These are phyloP conservation scores for Blastobotrys persicus DNA, from an alignment of 1,139 yeast species.

Conservation along the genomic window DNA sequence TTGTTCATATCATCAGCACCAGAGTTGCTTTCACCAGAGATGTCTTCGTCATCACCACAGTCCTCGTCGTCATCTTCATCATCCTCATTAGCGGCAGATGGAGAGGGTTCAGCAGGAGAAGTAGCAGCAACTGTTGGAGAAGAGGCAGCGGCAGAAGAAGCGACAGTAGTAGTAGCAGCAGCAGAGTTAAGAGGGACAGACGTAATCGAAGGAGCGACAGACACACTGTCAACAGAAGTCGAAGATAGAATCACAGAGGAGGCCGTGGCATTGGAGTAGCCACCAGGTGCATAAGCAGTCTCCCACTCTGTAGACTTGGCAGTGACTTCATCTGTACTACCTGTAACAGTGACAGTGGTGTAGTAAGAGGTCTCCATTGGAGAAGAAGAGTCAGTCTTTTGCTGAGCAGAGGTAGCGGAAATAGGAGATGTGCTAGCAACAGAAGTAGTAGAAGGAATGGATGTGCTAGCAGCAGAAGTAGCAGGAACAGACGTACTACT, in stretches of 20 bases:
- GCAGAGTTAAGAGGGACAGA: slow-evolving; percentile 2
- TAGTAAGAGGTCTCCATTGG: slow-evolving; percentile 15
- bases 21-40: not conserved
- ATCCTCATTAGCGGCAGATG: slow-evolving; percentile 1
- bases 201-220: slow-evolving; percentile 1
- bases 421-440: no score
- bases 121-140: slow-evolving; percentile 16
- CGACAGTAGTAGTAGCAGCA: slow-evolving; percentile 1
- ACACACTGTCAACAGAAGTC: not conserved
- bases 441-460: slow-evolving; percentile 29
- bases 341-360: slow-evolving; percentile 28
- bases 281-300: not conserved
- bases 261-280: not conserved
- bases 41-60: slow-evolving; percentile 3
- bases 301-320: slow-evolving; percentile 5
- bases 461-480: no score
- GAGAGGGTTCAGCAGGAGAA: slow-evolving; percentile 8
- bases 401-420: slow-evolving; percentile 21
- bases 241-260: not conserved
- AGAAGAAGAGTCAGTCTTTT: not conserved
- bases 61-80: not conserved
- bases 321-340: slow-evolving; percentile 16
- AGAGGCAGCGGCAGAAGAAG: slow-evolving; percentile 13
- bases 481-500: no score
- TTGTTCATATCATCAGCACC: not conserved